phyloP scores from a whole-genome alignment of 2,329 filamentous ascomycete species.

The Diaporthe eres region DNA sequence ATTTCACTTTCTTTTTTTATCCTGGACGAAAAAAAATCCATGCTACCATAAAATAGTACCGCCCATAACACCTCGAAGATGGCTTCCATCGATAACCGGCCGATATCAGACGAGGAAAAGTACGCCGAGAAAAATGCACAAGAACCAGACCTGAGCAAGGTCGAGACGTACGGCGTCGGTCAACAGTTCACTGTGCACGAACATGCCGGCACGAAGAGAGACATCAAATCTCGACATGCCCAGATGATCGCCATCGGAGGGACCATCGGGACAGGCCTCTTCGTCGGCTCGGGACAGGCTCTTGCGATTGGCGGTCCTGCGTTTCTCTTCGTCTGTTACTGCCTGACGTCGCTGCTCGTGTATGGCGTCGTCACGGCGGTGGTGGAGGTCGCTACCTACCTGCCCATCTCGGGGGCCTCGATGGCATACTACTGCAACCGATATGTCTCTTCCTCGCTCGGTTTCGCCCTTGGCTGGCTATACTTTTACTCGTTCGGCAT shows the following conservation, averaged over 20 bases:
- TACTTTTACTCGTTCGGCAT: conserved; percentile 57
- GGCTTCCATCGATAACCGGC: neutral
- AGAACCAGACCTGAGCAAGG: neutral
- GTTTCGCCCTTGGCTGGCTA: conserved; percentile 61
- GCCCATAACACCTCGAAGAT: neutral
- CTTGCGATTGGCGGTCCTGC: conserved; percentile 58
- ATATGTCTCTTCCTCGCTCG: conserved; percentile 59
- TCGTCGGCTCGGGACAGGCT: conserved; percentile 62
- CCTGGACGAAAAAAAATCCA: neutral
- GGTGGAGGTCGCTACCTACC: conserved; percentile 64
- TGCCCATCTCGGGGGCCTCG: conserved; percentile 62
- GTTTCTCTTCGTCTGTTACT: conserved; percentile 58
- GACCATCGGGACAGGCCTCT: conserved; percentile 59
- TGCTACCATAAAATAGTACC: neutral
- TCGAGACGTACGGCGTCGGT: conserved; percentile 1
- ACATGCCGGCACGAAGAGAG: conserved; percentile 7
- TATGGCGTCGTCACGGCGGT: conserved; percentile 62
- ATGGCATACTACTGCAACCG: conserved; percentile 64
- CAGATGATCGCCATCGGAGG: conserved; percentile 64
- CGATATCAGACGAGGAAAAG: neutral
- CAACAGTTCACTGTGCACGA: neutral
- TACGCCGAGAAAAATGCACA: neutral
- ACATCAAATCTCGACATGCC: conserved; percentile 59
- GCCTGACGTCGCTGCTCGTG: conserved; percentile 61
- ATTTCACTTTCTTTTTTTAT: neutral